These are phyloP conservation scores for Lotus japonicus DNA, from an alignment of 306 rosid species.

Conservation along the genomic window DNA sequence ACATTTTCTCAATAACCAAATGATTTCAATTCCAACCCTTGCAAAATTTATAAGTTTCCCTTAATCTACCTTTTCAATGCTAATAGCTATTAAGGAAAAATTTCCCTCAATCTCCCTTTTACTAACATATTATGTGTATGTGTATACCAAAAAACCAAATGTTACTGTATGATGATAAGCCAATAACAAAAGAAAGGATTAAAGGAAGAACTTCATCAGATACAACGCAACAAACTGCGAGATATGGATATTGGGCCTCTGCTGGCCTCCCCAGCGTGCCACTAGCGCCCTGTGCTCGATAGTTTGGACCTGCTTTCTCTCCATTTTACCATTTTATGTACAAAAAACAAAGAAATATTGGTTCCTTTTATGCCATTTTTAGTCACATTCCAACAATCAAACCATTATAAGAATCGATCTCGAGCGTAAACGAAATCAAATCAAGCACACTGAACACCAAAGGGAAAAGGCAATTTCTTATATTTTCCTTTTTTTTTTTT, in stretches of 20 bases:
- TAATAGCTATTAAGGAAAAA: not conserved
- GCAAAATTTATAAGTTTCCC: not conserved
- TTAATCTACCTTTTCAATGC: not conserved
- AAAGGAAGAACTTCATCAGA: not conserved
- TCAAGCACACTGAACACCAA: not conserved
- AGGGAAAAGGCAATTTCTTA: not conserved
- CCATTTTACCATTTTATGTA: no score
- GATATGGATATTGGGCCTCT: no score
- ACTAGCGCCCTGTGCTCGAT: no score
- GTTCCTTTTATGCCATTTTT: not conserved
- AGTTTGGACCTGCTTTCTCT: no score
- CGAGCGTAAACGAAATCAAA: slow-evolving; percentile 5
- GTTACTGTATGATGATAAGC: no score
- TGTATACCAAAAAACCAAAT: no score
- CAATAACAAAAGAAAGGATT: not conserved
- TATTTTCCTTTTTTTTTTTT: no score
- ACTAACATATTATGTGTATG: not conserved
- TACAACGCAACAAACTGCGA: not conserved
- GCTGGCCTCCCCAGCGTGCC: no score
- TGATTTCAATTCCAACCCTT: not conserved
- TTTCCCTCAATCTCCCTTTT: not conserved
- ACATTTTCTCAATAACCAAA: not conserved
- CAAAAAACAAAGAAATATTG: not conserved
- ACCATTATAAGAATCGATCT: not conserved
- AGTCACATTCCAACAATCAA: not conserved